Conservation (phyloP, 768 basidiomycete genomes). For the Suillus brevipes region DNA sequence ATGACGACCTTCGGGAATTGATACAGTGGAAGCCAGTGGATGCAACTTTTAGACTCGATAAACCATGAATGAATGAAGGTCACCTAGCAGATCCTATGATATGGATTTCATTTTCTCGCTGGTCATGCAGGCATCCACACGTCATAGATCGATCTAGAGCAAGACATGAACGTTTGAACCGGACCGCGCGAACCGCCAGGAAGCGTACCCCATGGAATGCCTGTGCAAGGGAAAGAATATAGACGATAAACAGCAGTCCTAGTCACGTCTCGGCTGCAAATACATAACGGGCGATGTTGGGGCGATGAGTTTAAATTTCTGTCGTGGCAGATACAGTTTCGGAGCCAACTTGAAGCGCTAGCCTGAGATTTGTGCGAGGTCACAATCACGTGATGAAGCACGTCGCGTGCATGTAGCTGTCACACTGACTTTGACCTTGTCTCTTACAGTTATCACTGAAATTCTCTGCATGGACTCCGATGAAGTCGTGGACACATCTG, state of each 20-base stretch:
- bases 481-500: constrained; percentile 63
- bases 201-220: too few species aligned
- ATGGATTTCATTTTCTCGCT: not conserved
- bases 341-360: too few species aligned
- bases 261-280: not conserved
- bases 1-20: not conserved
- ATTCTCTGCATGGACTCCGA: constrained; percentile 32
- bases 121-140: not conserved
- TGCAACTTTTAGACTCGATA: not conserved
- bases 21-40: not conserved
- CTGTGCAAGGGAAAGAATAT: too few species aligned
- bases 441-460: not conserved
- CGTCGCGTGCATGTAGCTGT: not conserved
- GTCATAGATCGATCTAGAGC: not conserved
- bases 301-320: not conserved
- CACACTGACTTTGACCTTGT: not conserved
- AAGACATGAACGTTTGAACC: not conserved
- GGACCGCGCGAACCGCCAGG: not conserved
- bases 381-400: not conserved
- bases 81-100: not conserved
- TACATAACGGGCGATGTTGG: not conserved
- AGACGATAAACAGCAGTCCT: not conserved
- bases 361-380: not conserved
- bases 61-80: not conserved
- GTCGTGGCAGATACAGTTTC: not conserved